Evolutionary conservation across 176 grass and related monocot genomes (phyloP).

Genomic region (Lolium perenne): DNA sequence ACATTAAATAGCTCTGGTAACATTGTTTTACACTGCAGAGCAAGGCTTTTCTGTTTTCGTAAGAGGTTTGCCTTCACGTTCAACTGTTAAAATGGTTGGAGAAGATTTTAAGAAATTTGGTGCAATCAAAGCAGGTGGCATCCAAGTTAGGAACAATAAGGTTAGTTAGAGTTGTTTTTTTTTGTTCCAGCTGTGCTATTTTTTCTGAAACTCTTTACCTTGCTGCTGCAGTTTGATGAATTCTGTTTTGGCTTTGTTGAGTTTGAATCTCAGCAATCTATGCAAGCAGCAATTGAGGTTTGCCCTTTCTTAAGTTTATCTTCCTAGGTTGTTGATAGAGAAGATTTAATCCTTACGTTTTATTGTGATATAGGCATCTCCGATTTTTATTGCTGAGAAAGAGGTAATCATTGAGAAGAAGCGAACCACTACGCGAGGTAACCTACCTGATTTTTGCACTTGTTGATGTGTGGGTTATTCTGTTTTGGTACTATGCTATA

Average conservation of each 20-base stretch:
- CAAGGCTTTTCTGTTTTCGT: slow-evolving; percentile 78
- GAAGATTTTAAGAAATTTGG: slow-evolving; percentile 89
- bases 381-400: not conserved
- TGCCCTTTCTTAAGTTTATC: not conserved
- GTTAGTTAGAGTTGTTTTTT: slow-evolving; percentile 60
- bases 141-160: slow-evolving; percentile 85
- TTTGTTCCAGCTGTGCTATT: not conserved
- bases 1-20: slow-evolving; percentile 5
- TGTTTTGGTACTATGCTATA: not conserved
- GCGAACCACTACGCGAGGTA: slow-evolving; percentile 55
- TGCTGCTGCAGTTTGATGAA: slow-evolving; percentile 44
- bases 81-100: slow-evolving; percentile 65
- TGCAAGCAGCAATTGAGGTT: slow-evolving; percentile 74
- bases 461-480: not conserved
- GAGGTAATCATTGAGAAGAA: not conserved
- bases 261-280: slow-evolving; percentile 57
- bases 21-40: slow-evolving; percentile 46
- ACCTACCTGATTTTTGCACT: not conserved
- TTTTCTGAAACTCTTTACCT: slow-evolving; percentile 4
- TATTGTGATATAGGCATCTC: slow-evolving; percentile 58
- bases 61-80: slow-evolving; percentile 67
- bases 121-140: slow-evolving; percentile 69
- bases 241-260: slow-evolving; percentile 76
- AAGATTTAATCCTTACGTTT: not conserved
- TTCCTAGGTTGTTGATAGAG: not conserved